These are phyloP conservation scores for Austroboletus niveus DNA, from an alignment of 1,284 basidiomycete genomes.

Conservation along the genomic window DNA sequence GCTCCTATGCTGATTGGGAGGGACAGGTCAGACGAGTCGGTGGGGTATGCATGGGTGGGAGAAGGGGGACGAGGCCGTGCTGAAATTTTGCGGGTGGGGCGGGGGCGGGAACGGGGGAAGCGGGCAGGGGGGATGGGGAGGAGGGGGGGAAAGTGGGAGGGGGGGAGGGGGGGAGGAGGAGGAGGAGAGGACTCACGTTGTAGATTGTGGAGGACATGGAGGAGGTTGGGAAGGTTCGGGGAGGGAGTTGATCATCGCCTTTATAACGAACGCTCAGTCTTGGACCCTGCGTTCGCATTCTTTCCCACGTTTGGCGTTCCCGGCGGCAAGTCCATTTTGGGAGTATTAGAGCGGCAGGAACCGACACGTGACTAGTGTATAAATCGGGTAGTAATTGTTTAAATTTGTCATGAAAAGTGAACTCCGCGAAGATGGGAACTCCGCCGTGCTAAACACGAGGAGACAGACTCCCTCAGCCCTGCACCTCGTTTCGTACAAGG, in stretches of 20 bases:
- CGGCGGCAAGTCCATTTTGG: conserved; percentile 34
- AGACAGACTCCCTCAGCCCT: conserved; percentile 2
- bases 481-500: background rate
- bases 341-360: conserved; percentile 27
- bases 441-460: background rate
- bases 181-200: conserved; percentile 37
- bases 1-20: conserved; percentile 54
- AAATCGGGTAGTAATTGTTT: conserved; percentile 21
- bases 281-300: conserved; percentile 34
- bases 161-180: background rate
- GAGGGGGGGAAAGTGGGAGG: background rate
- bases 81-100: conserved; percentile 28
- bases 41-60: background rate
- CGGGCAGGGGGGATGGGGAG: background rate
- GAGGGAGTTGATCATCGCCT: conserved; percentile 40
- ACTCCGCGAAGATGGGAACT: conserved; percentile 22
- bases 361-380: conserved; percentile 28
- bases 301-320: conserved; percentile 37
- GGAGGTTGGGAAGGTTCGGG: conserved; percentile 37
- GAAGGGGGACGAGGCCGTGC: conserved; percentile 2
- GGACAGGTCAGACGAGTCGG: conserved; percentile 18
- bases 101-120: background rate
- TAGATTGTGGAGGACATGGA: conserved; percentile 48
- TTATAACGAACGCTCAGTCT: conserved; percentile 35
- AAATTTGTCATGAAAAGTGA: conserved; percentile 11